Base-by-base conservation (phyloP, 805 yeast genomes). In the Barnettozyma siamensis region DNA sequence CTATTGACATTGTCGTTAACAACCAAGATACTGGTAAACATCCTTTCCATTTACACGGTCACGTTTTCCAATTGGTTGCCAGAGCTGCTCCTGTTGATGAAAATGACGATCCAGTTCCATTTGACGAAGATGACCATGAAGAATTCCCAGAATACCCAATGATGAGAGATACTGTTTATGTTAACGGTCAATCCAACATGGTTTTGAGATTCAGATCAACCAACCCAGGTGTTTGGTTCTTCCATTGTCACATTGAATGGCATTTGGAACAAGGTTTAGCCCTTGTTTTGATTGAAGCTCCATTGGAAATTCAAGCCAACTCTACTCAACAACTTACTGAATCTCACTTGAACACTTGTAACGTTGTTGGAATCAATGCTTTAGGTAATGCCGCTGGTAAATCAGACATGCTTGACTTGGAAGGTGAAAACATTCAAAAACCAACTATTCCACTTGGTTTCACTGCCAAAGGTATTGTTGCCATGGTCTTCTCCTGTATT, bases 221-320 rank as follows among this genome's bases (percentile, higher is more conserved):
- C 61, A 93, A 93, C 64, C 99, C 98, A 26, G 99, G 99, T 70
- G 89, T 89, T 33, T 91, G 98, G 99, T 77, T 81, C 64, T 93
- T 93, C 94, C 99, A 91, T 69, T 91, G 99, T 67, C 99, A 91
- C 63, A 84, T 93, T 57, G 98, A 93, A 63, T 91, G 99, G 99
- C 99, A 93, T 69, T 75, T 91, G 72, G 75, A 80, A 57, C 98
- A 93, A 70, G 99, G 99, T 58, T 75, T 91, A 55, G 95, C 95
- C 11, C 54, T 88, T 42, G 70, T 73, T 10, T 67, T 93, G 33
- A 67, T 91, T 41, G 99, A 91, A 67, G 96, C 88, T 42, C 99
- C 99, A 23, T 51, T 62, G 10, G 72, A 72, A 42, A 70, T 91
- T 37, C 87, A 81, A 62, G 63, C 62, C 16, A 67, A 69, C 42